Base-by-base conservation (phyloP, 2,329 filamentous ascomycete species). In the Aspergillaceae sp. region DNA sequence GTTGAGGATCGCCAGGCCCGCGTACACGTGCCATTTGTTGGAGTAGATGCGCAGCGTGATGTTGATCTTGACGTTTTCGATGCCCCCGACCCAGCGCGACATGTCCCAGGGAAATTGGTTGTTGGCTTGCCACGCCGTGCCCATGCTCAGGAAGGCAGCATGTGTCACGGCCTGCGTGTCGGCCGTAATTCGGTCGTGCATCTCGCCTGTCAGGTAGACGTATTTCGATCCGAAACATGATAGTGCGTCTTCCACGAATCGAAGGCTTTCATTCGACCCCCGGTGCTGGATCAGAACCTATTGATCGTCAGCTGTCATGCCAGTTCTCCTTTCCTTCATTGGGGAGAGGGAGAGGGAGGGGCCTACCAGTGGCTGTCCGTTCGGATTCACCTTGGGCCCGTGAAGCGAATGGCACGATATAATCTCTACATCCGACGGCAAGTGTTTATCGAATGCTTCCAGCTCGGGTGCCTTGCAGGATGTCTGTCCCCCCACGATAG, bases 11-110 rank as follows among this genome's bases (percentile, higher is more conserved):
- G 94, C 92, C 6, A 98, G 83, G 0, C 92, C 92, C 19, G 92
- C 92, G 67, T 98, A 98, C 48, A 98, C 92, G 72, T 98, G 94
- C 94, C 94, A 98, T 69, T 97, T 98, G 68, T 96, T 94, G 49
- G 85, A 84, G 73, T 97, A 98, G 71, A 98, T 97, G 57, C 92
- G 89, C 55, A 98, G 74, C 56, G 89, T 97, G 56, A 97, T 83
- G 71, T 98, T 98, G 73, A 97, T 95, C 73, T 98, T 98, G 59
- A 97, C 91, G 66, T 98, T 98, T 69, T 98, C 92, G 60, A 98
- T 94, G 44, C 92, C 94, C 48, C 92, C 92, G 3, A 96, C 82
- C 68, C 97, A 98, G 52, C 92, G 88, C n/a, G 83, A 82, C 41
- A 91, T 82, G 60, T 97, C 91, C 92, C 92, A 98, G 0, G 94